Evolutionary conservation across 2,329 filamentous ascomycete genomes (phyloP), one percentile per base, ranked within the genome.

Genomic region (Neofusicoccum sp.): DNA sequence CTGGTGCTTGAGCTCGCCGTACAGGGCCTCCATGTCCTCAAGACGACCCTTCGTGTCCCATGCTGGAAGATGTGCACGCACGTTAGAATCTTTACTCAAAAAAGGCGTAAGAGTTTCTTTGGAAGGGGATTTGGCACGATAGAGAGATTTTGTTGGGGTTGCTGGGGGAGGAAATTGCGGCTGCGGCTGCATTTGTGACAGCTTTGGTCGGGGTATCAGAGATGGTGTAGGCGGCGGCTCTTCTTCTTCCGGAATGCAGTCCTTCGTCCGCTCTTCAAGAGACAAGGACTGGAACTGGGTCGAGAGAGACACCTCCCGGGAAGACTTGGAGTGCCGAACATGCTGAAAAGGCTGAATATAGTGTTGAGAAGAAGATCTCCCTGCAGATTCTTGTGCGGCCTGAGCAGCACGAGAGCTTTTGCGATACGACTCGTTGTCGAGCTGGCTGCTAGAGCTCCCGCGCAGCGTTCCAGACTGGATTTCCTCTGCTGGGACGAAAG

Each of bases 21-120:
- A 91, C 68, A 93, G 82, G 16, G 81, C 80, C 68, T 96, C 90
- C 76, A 97, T 88, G 62, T 86, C 84, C 64, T 87, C 86, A 66
- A 97, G 83, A 65, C 88, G 86, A 63, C 85, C 85, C 67, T 92
- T 88, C 66, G 92, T 86, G 72, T 97, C 91, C 83, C 89, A 93
- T 69, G 84, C 89, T 90, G 83, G 79, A 72, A 73, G 71, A 76
- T 79, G 82, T 65, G 84, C 59, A 41, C 59, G 49, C 41, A 49
- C 77, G 82, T 90, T 88, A 86, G 92, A 91, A 80, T 87, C 78
- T 78, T 87, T 89, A 66, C 83, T 88, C 69, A 93, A 80, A 79
- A 83, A 93, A 12, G 72, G 73, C 33, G 47, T 60, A 20, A 43
- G 24, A 30, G 31, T 16, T 24, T 60, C 58, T 60, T 60, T 60